Conservation (phyloP, 202 grass and related monocot species). For the Brachypodium distachyon region DNA sequence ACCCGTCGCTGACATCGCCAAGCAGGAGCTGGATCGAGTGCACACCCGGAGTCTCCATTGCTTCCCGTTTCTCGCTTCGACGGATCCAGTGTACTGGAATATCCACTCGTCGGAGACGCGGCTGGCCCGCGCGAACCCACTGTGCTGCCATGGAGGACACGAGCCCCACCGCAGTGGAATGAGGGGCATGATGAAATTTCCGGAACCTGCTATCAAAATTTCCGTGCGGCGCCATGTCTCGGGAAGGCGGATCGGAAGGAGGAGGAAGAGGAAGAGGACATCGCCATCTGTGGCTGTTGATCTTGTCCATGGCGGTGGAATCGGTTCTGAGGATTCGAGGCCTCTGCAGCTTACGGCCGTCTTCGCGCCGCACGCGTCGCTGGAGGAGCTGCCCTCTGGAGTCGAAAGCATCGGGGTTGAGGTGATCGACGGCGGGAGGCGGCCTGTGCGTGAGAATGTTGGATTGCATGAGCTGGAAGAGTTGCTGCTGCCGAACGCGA, state of each 20-base stretch:
- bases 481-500: not conserved
- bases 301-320: too few relatives aligned
- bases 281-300: not conserved
- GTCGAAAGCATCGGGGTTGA: not conserved
- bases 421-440: not conserved
- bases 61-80: not conserved
- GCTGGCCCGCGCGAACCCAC: not conserved
- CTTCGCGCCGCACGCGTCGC: not conserved
- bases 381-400: not conserved
- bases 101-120: not conserved
- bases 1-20: not conserved
- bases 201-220: not conserved
- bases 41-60: not conserved
- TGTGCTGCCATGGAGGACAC: constrained; percentile 1
- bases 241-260: not conserved
- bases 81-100: not conserved
- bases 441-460: not conserved
- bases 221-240: not conserved
- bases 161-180: not conserved
- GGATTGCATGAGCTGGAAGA: not conserved
- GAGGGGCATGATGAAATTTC: not conserved
- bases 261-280: not conserved
- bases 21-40: not conserved
- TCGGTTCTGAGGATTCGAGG: too few relatives aligned
- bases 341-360: not conserved